A percentile compares a stretch with the other conserved stretches of the same genome.
phyloP scores from a whole-genome alignment of 768 basidiomycete genomes.

The Pisolithus tinctorius region DNA sequence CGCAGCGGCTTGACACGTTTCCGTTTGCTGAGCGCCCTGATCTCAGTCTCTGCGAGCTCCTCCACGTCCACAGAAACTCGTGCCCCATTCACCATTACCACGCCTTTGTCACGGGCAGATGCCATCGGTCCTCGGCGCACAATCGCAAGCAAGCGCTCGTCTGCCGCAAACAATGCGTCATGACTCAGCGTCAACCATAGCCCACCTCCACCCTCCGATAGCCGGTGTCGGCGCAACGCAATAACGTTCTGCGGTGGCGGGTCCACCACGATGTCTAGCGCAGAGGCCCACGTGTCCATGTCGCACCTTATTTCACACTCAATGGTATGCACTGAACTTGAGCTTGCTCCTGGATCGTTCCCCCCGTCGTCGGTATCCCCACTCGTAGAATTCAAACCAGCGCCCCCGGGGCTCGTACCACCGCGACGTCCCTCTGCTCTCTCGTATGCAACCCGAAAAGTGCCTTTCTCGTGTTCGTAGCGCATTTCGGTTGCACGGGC shows the following conservation, averaged over 20 bases:
- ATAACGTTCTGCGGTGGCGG: slow-evolving; percentile 83
- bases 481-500: slow-evolving; percentile 67
- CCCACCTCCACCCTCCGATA: slow-evolving; percentile 85
- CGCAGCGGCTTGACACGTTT: slow-evolving; percentile 83
- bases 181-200: slow-evolving; percentile 92
- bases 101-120: slow-evolving; percentile 65
- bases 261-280: slow-evolving; percentile 85
- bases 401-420: slow-evolving; percentile 11
- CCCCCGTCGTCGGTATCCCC: slow-evolving; percentile 11
- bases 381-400: slow-evolving; percentile 14
- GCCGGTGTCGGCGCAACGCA: slow-evolving; percentile 78
- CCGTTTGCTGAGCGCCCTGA: slow-evolving; percentile 73
- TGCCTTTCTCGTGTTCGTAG: slow-evolving; percentile 83
- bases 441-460: slow-evolving; percentile 82
- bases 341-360: slow-evolving; percentile 2
- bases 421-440: slow-evolving; percentile 45
- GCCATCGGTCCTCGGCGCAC: slow-evolving; percentile 62
- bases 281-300: slow-evolving; percentile 79
- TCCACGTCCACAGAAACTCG: slow-evolving; percentile 82
- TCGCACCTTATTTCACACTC: slow-evolving; percentile 93
- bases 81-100: slow-evolving; percentile 86
- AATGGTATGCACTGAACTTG: slow-evolving; percentile 42
- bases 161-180: slow-evolving; percentile 68
- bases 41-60: slow-evolving; percentile 79
- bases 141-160: slow-evolving; percentile 69